These are phyloP conservation scores for Candida anglica DNA, from an alignment of 805 yeast genomes.

Conservation along the genomic window DNA sequence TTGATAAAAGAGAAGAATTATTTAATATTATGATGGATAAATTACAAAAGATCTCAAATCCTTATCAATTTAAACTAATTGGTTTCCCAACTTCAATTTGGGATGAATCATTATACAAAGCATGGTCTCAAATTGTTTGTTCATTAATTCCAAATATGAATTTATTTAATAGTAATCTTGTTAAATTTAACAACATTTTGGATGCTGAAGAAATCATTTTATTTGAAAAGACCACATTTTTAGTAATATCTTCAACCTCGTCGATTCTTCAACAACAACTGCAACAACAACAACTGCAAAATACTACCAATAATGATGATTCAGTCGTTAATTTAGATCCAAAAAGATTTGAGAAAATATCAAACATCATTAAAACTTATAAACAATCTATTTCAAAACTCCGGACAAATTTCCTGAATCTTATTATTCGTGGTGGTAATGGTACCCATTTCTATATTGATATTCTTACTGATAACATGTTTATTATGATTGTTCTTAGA, in stretches of 20 bases:
- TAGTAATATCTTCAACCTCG: conserved; percentile 66
- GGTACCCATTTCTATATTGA: conserved; percentile 47
- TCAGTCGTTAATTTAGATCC: conserved; percentile 56
- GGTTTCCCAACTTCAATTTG: conserved; percentile 96
- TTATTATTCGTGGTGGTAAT: conserved; percentile 61
- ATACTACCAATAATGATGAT: conserved; percentile 11
- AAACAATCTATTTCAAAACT: conserved; percentile 88
- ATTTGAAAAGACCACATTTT: conserved; percentile 89
- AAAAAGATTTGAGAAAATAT: conserved; percentile 88
- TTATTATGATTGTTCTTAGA: conserved; percentile 55
- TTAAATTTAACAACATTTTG: conserved; percentile 66
- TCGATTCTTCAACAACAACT: conserved; percentile 27
- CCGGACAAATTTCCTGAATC: conserved; percentile 76
- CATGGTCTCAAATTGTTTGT: conserved; percentile 96
- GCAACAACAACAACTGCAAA: conserved; percentile 5
- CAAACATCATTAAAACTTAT: conserved; percentile 89
- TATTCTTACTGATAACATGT: conserved; percentile 56
- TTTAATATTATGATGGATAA: conserved; percentile 82
- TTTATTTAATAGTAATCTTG: conserved; percentile 68
- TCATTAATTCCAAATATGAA: conserved; percentile 90
- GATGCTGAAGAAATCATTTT: conserved; percentile 87
- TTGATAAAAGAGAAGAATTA: conserved; percentile 78
- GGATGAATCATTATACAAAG: conserved; percentile 94
- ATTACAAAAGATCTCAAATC: conserved; percentile 68
- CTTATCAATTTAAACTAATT: conserved; percentile 57